Base-by-base conservation (phyloP, 1,284 basidiomycete genomes). In the Papiliotrema terrestris region DNA sequence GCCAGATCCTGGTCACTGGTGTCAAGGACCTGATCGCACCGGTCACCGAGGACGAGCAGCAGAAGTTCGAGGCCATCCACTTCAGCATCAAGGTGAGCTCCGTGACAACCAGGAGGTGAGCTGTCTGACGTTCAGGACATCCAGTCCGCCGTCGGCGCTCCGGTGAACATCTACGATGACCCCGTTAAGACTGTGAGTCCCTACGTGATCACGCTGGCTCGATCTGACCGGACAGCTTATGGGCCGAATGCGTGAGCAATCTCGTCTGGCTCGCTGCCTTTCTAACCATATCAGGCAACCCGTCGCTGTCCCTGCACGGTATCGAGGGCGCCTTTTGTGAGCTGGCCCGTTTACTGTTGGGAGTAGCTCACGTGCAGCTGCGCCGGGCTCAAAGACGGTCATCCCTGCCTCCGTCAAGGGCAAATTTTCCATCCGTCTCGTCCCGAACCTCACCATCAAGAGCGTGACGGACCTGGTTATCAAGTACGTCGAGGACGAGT, bases 271-370 rank as follows among this genome's bases (percentile, higher is more conserved):
- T 51, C 1, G 45, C 3, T 1, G 13, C 47, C 15, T 17, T 14
- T 41, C 47, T 53, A 22, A 57, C 38, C 60, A 13, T 32, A 32
- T 36, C 43, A 69, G 67, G 78, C 48, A 83, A 86, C 76, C 91
- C 93, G 1, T 89, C 86, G 58, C 82, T 98, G 57, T 95, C 91
- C 3, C 79, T 98, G 17, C 95, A 98, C 76, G 96, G 95, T 25
- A 95, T 98, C 68, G 92, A 98, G 77, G 95, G 96, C 54, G 96
- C 94, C 4, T 98, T 98, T 81, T 89, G 86, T 74, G 42, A 60
- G 72, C 56, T 20, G 14, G 13, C 65, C 66, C 43, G 59, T 23
- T 45, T 42, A 8, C 4, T n/a, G n/a, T 22, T 19, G 74, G 45
- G 67, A 63, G 9, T 56, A 67, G 22, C 44, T 51, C 15, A 55